These are phyloP conservation scores for Sclerotinia spermophila DNA, from an alignment of 2,329 filamentous ascomycete genomes.

Conservation along the genomic window DNA sequence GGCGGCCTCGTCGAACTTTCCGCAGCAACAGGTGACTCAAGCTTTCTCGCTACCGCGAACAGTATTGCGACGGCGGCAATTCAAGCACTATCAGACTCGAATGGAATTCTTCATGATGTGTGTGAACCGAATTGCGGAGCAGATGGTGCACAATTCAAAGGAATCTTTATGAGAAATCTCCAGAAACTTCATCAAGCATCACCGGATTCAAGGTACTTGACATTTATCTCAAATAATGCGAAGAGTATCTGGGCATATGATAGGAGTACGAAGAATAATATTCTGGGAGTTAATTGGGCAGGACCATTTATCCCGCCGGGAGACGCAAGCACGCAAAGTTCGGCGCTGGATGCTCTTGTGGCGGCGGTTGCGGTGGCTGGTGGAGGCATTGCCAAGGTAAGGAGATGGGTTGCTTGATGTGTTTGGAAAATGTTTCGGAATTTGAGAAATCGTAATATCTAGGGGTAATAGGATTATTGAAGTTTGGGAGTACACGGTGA, in stretches of 20 bases:
- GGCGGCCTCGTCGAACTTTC: conserved; percentile 54
- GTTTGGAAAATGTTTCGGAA: not conserved
- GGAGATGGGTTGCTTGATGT: not conserved
- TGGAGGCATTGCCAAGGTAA: not conserved
- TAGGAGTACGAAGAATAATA: conserved; percentile 43
- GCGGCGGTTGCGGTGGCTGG: conserved; percentile 45
- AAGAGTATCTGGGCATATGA: conserved; percentile 62
- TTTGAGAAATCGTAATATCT: not conserved
- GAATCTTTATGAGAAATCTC: conserved; percentile 65
- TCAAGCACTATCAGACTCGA: conserved; percentile 41
- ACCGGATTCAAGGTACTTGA: conserved; percentile 47
- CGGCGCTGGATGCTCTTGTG: conserved; percentile 64
- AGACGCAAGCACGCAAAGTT: conserved; percentile 59
- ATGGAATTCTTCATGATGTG: conserved; percentile 51
- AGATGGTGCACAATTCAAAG: conserved; percentile 68
- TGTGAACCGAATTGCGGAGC: conserved; percentile 47
- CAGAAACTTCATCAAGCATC: conserved; percentile 47
- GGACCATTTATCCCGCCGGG: conserved; percentile 53
- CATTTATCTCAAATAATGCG: conserved; percentile 60
- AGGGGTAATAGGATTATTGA: no score
- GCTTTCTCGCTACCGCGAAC: conserved; percentile 46
- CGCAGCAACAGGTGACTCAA: conserved; percentile 45
- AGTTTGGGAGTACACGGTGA: not conserved
- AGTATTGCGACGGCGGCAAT: conserved; percentile 55
- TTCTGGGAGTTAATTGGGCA: conserved; percentile 60